phyloP scores from a whole-genome alignment of 2,329 filamentous ascomycete species.

The Botrytis medusae region DNA sequence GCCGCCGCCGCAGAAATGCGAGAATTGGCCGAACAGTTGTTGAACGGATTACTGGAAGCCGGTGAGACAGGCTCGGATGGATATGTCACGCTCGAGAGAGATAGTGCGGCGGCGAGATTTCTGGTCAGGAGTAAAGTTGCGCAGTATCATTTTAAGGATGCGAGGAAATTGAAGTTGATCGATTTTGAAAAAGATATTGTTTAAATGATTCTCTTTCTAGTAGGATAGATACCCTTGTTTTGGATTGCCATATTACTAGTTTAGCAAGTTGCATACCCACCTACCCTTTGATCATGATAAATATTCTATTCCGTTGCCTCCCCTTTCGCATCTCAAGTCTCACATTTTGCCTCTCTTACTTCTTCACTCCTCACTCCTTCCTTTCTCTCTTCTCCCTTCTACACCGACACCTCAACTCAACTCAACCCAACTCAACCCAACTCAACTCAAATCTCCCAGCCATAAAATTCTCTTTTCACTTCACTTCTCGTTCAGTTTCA shows the following conservation, averaged over 20 bases:
- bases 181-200: constrained; percentile 60
- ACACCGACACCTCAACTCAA: too few species aligned
- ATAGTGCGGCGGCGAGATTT: constrained; percentile 63
- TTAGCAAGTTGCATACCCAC: not conserved
- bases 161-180: constrained; percentile 56
- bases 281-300: not conserved
- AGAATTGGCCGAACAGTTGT: constrained; percentile 57
- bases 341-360: too few species aligned
- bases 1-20: constrained; percentile 59
- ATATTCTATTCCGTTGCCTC: not conserved
- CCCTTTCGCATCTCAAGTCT: not conserved
- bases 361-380: not conserved
- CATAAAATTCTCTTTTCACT: too few species aligned
- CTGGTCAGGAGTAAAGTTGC: constrained; percentile 65
- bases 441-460: not conserved
- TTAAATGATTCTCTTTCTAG: not conserved
- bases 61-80: constrained; percentile 55
- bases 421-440: not conserved
- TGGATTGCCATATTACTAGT: too few species aligned
- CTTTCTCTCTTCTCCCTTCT: too few species aligned
- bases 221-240: not conserved
- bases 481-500: not conserved
- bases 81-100: constrained; percentile 58
- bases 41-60: constrained; percentile 57
- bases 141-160: constrained; percentile 64